Percentiles rank a stretch among this genome's conserved stretches.
Evolutionary conservation across 345 rosid species (phyloP).

Genomic region (Lepidium didymum): DNA sequence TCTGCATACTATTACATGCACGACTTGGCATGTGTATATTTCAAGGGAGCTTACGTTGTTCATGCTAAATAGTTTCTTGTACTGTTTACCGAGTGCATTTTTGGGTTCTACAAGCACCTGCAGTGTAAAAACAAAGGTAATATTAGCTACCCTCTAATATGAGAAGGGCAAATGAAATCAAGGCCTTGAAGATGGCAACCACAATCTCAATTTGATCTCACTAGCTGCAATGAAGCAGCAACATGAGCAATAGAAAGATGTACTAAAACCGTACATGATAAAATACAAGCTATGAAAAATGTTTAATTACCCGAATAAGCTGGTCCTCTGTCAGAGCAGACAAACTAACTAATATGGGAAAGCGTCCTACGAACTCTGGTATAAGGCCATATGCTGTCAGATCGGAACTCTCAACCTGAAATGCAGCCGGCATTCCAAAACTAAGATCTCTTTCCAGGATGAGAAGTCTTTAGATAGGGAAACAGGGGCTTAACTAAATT

Average conservation of each 20-base stretch:
- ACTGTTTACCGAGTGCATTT: slow-evolving; percentile 93
- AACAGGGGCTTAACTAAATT: neutral
- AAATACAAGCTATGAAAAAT: neutral
- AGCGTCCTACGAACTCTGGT: slow-evolving; percentile 96
- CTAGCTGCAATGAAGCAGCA: neutral
- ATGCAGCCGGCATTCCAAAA: slow-evolving; percentile 11
- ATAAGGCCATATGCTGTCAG: slow-evolving; percentile 94
- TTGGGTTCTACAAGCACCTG: slow-evolving; percentile 89
- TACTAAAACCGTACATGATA: neutral
- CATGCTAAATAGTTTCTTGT: slow-evolving; percentile 88
- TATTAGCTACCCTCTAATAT: neutral
- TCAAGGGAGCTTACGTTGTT: slow-evolving; percentile 51
- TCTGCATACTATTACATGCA: neutral
- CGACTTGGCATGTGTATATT: slow-evolving; percentile 6
- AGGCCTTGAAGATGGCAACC: neutral
- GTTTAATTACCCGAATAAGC: slow-evolving; percentile 56
- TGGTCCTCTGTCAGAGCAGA: slow-evolving; percentile 88
- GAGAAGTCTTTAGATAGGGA: neutral
- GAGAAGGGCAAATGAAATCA: neutral
- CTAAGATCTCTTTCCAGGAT: slow-evolving; percentile 4
- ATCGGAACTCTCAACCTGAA: slow-evolving; percentile 89
- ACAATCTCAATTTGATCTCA: neutral
- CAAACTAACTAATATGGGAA: slow-evolving; percentile 87
- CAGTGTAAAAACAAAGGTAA: neutral
- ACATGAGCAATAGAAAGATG: neutral